A percentile compares a stretch with the other conserved stretches of the same genome.
These are phyloP conservation scores for Torulaspora globosa DNA, from an alignment of 1,139 yeast genomes.

Conservation along the genomic window DNA sequence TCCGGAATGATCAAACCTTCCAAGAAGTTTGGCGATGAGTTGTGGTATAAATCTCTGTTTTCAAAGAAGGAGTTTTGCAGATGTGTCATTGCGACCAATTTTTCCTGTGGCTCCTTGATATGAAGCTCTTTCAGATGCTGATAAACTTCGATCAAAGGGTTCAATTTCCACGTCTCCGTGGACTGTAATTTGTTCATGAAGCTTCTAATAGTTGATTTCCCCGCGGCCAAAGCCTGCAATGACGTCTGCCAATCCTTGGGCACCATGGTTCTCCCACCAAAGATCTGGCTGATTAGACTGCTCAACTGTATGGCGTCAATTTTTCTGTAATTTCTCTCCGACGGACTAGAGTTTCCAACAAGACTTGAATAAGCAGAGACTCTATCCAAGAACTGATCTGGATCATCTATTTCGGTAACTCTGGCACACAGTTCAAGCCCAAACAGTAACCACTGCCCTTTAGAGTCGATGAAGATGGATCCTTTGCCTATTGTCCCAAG, in stretches of 20 bases:
- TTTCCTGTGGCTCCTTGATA: conserved; percentile 29
- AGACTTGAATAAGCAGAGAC: conserved; percentile 39
- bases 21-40: conserved; percentile 51
- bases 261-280: conserved; percentile 39
- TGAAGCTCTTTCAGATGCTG: conserved; percentile 32
- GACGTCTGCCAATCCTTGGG: conserved; percentile 25
- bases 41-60: conserved; percentile 17
- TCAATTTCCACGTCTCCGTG: conserved; percentile 22
- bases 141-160: conserved; percentile 24
- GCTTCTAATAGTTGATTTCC: conserved; percentile 18
- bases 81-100: conserved; percentile 25
- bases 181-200: conserved; percentile 18
- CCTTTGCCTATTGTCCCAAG: conserved; percentile 60
- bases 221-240: conserved; percentile 18
- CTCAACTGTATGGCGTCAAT: conserved; percentile 68
- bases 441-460: conserved; percentile 82
- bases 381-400: conserved; percentile 38
- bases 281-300: conserved; percentile 47
- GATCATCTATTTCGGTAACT: conserved; percentile 44
- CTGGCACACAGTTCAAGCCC: conserved; percentile 74
- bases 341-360: conserved; percentile 39
- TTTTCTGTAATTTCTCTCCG: conserved; percentile 39
- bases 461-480: conserved; percentile 58
- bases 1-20: conserved; percentile 68
- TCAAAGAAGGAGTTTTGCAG: conserved; percentile 27